Conservation (phyloP, 1,139 yeast species). For the Groenewaldozyma sp. region DNA sequence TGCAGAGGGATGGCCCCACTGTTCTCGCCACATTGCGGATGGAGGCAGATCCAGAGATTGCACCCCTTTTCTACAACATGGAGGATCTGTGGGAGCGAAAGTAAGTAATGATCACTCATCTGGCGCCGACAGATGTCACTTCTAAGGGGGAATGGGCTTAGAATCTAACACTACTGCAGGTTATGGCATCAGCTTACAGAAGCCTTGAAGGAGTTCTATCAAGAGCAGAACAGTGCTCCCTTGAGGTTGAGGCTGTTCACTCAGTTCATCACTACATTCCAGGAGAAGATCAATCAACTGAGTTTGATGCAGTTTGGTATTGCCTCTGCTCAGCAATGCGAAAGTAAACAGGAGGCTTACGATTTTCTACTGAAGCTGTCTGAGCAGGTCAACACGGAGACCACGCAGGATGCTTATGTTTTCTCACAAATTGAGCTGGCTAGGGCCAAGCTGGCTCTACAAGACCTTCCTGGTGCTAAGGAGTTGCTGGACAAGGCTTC, state of each 20-base stretch:
- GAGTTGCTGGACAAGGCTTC: slow-evolving; percentile 57
- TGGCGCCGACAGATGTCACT: slow-evolving; percentile 1
- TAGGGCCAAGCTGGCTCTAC: slow-evolving; percentile 52
- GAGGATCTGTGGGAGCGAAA: slow-evolving; percentile 86
- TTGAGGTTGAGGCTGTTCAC: slow-evolving; percentile 61
- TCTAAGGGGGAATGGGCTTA: background rate
- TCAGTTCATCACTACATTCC: slow-evolving; percentile 58
- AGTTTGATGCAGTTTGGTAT: slow-evolving; percentile 70
- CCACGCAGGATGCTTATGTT: slow-evolving; percentile 44
- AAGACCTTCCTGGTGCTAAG: slow-evolving; percentile 55
- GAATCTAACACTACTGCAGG: slow-evolving; percentile 10
- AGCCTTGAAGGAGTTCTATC: slow-evolving; percentile 53
- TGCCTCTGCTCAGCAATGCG: slow-evolving; percentile 41
- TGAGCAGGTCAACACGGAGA: slow-evolving; percentile 36
- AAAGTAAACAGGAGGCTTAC: slow-evolving; percentile 43
- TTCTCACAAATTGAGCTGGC: slow-evolving; percentile 74
- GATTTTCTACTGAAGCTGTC: slow-evolving; percentile 48
- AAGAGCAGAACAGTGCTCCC: slow-evolving; percentile 40
- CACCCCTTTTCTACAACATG: slow-evolving; percentile 59
- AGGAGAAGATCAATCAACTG: slow-evolving; percentile 66
- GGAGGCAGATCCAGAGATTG: slow-evolving; percentile 57
- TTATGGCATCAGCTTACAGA: slow-evolving; percentile 72
- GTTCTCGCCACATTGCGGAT: slow-evolving; percentile 62
- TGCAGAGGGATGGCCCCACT: slow-evolving; percentile 40
- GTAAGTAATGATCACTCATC: slow-evolving; percentile 21